A percentile compares a stretch with the other conserved stretches of the same genome.
Evolutionary conservation across 495 filamentous ascomycete genomes (phyloP).

Genomic region (Hypomontagnella submonticulosa): DNA sequence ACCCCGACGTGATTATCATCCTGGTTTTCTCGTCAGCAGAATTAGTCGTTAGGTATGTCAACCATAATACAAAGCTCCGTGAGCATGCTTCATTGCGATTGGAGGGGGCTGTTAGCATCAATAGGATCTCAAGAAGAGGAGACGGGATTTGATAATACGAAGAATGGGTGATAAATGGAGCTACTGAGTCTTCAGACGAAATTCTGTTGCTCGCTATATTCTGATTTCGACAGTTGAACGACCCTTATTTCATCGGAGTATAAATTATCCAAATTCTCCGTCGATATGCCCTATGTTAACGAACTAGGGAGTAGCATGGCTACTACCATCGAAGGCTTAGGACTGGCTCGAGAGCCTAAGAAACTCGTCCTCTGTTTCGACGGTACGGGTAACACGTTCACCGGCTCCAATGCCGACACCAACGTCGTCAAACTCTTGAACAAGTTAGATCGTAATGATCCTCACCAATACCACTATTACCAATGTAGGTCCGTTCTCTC

Average conservation of each 20-base stretch:
- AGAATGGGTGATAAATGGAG: slow-evolving; percentile 25
- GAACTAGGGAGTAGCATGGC: neutral
- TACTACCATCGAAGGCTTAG: neutral
- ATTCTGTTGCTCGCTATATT: neutral
- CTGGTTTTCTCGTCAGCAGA: neutral
- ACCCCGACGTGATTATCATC: neutral
- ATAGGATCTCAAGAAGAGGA: neutral
- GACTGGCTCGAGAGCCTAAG: slow-evolving; percentile 38
- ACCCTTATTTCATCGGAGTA: neutral
- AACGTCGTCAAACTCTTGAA: slow-evolving; percentile 59
- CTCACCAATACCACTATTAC: slow-evolving; percentile 52
- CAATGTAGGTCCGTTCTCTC: slow-evolving; percentile 17
- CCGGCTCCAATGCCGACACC: slow-evolving; percentile 52
- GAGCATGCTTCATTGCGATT: neutral
- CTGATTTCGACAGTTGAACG: slow-evolving; percentile 3
- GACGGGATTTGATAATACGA: neutral
- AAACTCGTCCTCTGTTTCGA: slow-evolving; percentile 59
- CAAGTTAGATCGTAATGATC: slow-evolving; percentile 51
- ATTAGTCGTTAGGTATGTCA: neutral
- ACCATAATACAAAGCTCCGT: neutral
- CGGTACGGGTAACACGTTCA: slow-evolving; percentile 58
- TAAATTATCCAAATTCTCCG: neutral
- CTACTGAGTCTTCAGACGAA: neutral
- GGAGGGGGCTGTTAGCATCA: neutral
- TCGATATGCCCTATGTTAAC: slow-evolving; percentile 14